Percentiles rank a stretch among this genome's conserved stretches.
phyloP scores from a whole-genome alignment of 306 rosid species.

The Sicyos edulis region DNA sequence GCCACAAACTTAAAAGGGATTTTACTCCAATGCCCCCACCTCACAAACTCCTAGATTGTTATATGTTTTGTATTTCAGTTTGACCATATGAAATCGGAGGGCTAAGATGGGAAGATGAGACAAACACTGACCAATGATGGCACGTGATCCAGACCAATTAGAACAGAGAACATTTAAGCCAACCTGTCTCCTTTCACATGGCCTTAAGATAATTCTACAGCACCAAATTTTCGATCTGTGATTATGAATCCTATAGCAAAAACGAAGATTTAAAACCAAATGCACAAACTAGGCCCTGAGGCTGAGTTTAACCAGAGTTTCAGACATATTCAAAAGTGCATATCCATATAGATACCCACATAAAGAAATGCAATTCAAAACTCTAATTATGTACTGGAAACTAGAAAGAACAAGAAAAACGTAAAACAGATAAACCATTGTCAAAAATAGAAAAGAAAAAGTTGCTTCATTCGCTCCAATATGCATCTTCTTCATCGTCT shows the following conservation, averaged over 20 bases:
- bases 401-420: background rate
- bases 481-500: conserved; percentile 53
- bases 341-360: background rate
- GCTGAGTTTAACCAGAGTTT: background rate
- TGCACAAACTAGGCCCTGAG: background rate
- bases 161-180: conserved; percentile 3
- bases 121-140: conserved; percentile 7
- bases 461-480: conserved; percentile 57
- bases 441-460: background rate
- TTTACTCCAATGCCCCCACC: conserved; percentile 16
- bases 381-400: conserved; percentile 2
- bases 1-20: background rate
- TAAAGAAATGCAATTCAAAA: conserved; percentile 10
- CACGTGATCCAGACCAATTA: conserved; percentile 11
- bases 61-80: background rate
- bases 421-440: background rate
- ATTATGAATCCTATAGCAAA: background rate
- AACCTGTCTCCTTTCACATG: conserved; percentile 21
- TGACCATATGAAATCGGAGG: background rate
- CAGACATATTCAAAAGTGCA: background rate
- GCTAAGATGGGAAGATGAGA: conserved; percentile 11
- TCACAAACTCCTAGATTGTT: conserved; percentile 10
- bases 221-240: background rate
- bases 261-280: background rate
- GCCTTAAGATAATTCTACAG: background rate